A percentile compares a stretch with the other conserved stretches of the same genome.
Conservation (phyloP, 2,329 filamentous ascomycete genomes). For the Nakataea oryzae region DNA sequence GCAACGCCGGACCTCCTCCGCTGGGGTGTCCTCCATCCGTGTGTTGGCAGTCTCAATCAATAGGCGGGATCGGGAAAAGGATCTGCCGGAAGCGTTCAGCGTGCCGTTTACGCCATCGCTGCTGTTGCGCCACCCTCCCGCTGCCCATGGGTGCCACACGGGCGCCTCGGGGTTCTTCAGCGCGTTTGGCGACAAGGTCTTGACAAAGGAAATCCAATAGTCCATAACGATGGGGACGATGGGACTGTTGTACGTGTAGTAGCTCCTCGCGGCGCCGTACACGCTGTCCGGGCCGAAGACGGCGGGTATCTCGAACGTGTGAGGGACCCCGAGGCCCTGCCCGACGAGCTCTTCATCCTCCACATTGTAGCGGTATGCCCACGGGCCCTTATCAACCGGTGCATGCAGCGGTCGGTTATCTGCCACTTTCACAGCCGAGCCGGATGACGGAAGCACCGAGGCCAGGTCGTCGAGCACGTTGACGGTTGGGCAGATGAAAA, state of each 20-base stretch:
- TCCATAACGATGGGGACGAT: conserved; percentile 35
- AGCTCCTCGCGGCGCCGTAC: conserved; percentile 22
- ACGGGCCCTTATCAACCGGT: conserved; percentile 12
- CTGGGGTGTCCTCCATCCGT: conserved; percentile 26
- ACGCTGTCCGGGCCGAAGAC: conserved; percentile 34
- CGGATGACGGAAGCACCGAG: not conserved
- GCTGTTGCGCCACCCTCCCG: conserved; percentile 20
- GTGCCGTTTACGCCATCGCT: conserved; percentile 15
- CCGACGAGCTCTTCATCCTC: conserved; percentile 22
- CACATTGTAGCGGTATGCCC: conserved; percentile 40
- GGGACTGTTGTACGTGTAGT: conserved; percentile 30
- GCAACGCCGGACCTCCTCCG: conserved; percentile 25
- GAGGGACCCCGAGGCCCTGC: conserved; percentile 33
- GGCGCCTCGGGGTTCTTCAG: conserved; percentile 22
- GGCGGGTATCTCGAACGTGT: conserved; percentile 35
- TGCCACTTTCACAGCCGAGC: not conserved
- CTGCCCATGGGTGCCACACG: conserved; percentile 28
- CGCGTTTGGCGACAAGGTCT: conserved; percentile 31
- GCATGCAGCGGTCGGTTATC: conserved; percentile 4
- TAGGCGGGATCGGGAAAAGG: conserved; percentile 18
- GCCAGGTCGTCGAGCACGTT: conserved; percentile 25
- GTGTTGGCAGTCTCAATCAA: conserved; percentile 28
- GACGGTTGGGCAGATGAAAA: conserved; percentile 32
- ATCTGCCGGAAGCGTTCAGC: conserved; percentile 8
- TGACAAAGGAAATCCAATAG: conserved; percentile 40